Conservation (phyloP, 2,329 filamentous ascomycete species). For the Scedosporium boydii region DNA sequence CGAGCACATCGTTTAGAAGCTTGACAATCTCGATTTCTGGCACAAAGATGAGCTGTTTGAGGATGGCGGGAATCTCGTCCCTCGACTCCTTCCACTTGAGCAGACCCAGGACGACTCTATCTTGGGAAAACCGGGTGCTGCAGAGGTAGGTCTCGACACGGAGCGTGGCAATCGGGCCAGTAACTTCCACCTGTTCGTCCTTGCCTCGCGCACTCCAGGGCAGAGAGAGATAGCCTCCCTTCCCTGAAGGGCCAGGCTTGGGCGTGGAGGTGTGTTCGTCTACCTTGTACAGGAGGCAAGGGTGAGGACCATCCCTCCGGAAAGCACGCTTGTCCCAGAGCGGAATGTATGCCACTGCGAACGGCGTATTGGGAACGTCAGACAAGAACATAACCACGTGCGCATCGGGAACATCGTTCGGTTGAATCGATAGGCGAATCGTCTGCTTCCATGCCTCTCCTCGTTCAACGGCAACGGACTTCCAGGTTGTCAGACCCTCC, state of each 20-base stretch:
- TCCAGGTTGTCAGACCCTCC: conserved; percentile 72
- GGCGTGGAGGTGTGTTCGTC: conserved; percentile 78
- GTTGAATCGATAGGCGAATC: conserved; percentile 67
- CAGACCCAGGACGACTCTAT: conserved; percentile 73
- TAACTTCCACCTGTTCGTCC: conserved; percentile 63
- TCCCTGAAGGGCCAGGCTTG: conserved; percentile 53
- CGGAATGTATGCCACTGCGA: conserved; percentile 86
- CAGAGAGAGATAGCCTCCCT: conserved; percentile 76
- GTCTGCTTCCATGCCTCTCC: conserved; percentile 84
- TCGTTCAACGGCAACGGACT: conserved; percentile 69
- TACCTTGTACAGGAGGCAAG: conserved; percentile 75
- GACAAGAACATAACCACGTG: conserved; percentile 87
- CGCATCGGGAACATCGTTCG: conserved; percentile 69
- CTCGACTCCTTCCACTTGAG: conserved; percentile 77
- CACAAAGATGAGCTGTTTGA: conserved; percentile 83
- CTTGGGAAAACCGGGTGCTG: conserved; percentile 91
- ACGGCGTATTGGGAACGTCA: conserved; percentile 77
- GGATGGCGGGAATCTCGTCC: conserved; percentile 60
- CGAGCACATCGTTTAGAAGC: conserved; percentile 78
- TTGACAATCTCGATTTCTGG: conserved; percentile 98
- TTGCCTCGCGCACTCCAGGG: conserved; percentile 66
- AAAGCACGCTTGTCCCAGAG: conserved; percentile 91
- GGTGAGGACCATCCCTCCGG: conserved; percentile 73
- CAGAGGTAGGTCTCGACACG: conserved; percentile 78
- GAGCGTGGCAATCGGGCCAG: conserved; percentile 71